Evolutionary conservation across 2,329 filamentous ascomycete genomes (phyloP).

Genomic region (Blastomyces percursus): DNA sequence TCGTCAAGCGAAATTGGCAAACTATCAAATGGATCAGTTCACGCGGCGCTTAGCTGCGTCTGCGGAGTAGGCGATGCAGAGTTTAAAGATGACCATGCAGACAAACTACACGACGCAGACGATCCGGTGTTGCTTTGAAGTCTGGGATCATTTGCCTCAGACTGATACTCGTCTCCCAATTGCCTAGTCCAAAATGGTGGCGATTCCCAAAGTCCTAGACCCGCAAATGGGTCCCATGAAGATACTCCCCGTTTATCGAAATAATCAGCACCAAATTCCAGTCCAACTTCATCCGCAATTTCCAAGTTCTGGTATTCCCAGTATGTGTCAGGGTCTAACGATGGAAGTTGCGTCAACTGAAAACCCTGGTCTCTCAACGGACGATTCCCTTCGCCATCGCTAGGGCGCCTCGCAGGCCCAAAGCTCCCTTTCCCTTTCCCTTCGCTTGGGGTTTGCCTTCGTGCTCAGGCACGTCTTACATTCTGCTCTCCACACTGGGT

Average conservation of each 20-base stretch:
- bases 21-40: constrained; percentile 29
- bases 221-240: neutral
- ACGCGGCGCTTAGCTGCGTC: constrained; percentile 27
- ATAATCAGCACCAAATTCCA: neutral
- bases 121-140: constrained; percentile 2
- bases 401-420: too few relatives aligned
- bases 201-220: neutral
- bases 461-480: neutral
- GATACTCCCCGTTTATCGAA: neutral
- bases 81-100: neutral
- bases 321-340: too few relatives aligned
- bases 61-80: constrained; percentile 19
- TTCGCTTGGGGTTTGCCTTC: neutral
- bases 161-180: neutral
- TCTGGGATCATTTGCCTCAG: neutral
- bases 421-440: neutral
- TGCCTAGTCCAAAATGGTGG: neutral
- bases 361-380: neutral
- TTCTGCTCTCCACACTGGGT: too few relatives aligned
- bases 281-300: neutral
- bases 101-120: neutral
- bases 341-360: neutral
- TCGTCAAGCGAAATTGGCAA: constrained; percentile 25
- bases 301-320: neutral
- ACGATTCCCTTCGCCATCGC: neutral